These are phyloP conservation scores for Schoenoplectus triqueter DNA, from an alignment of 202 grass and related monocot genomes.

Conservation along the genomic window DNA sequence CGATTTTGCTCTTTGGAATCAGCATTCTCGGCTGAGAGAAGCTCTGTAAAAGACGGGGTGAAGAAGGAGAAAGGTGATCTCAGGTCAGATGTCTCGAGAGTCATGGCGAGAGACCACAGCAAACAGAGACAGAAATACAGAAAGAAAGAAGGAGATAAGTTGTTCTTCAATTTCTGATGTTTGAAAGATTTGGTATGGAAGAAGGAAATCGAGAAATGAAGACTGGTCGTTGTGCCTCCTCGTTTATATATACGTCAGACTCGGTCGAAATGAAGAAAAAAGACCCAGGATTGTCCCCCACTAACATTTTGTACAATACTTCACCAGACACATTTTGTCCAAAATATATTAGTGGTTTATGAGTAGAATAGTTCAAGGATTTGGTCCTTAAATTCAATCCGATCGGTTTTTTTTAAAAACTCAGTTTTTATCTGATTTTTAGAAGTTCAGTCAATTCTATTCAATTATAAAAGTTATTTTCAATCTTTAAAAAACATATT, in stretches of 20 bases:
- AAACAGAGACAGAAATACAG: neutral
- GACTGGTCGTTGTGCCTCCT: neutral
- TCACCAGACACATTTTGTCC: neutral
- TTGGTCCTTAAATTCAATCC: too few species aligned
- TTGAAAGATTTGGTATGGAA: conserved; percentile 16
- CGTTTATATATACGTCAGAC: conserved; percentile 7
- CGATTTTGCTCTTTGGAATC: conserved; percentile 25
- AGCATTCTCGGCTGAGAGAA: conserved; percentile 40
- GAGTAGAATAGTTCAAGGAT: too few species aligned
- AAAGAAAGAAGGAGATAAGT: neutral
- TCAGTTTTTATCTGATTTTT: too few species aligned
- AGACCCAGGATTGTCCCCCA: neutral
- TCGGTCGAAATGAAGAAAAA: neutral
- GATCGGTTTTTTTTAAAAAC: too few species aligned
- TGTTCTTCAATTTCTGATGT: neutral
- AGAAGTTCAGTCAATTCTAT: too few species aligned
- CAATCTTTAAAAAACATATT: too few species aligned
- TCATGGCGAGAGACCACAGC: conserved; percentile 42
- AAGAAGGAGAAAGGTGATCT: conserved; percentile 65
- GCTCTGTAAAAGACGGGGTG: conserved; percentile 62
- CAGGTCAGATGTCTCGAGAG: conserved; percentile 63
- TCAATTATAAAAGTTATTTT: too few species aligned
- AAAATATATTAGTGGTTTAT: neutral
- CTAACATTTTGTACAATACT: conserved; percentile 11
- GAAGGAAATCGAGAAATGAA: conserved; percentile 40